Evolutionary conservation across 2,329 filamentous ascomycete species (phyloP), one percentile per base, ranked within the genome.

Genomic region (Aspergillus calidoustus): DNA sequence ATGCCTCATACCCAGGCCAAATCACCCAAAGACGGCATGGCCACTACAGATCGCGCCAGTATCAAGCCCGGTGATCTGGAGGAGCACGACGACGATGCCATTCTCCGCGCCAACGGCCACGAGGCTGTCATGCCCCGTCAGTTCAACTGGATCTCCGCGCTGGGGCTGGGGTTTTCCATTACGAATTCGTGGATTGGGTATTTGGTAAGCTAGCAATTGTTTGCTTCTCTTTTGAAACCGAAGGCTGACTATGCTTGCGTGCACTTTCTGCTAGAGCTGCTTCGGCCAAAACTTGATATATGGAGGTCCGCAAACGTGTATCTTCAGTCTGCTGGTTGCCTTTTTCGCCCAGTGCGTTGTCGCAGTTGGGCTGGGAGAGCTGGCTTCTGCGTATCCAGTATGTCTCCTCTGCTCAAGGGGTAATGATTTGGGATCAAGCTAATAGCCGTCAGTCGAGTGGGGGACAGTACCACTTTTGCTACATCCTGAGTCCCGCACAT

Each of bases 151-250:
- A 41, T 71, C 8, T 72, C 72, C 0, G 65, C 66, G 5, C 34
- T 73, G 13, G 65, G 69, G 5, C 60, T 74, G 7, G 71, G 66
- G 9, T 73, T 72, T 44, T 66, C 59, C 25, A 70, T 74, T 34
- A 74, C 71, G 2, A 76, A 74, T 58, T 71, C 72, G 13, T 76
- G 74, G 73, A 51, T 73, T 9, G 73, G 68, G 4, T 74, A 71
- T 49, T 61, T 66, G 7, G 67, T 56, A 11, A 23, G 54, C 38
- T 25, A 13, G 4, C 19, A 13, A 6, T 3, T 30, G 25, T 7
- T 13, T 31, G 11, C 15, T 15, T 2, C 15, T 7, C 5, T 13
- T 13, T 5, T 1, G 7, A 19, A 19, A 17, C 28, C 17, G 25
- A 28, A 28, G 4, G 25, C 25, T 28, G 25, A 28, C 25, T 4